phyloP scores from a whole-genome alignment of 257 asterid genomes.

The Avicennia marina region DNA sequence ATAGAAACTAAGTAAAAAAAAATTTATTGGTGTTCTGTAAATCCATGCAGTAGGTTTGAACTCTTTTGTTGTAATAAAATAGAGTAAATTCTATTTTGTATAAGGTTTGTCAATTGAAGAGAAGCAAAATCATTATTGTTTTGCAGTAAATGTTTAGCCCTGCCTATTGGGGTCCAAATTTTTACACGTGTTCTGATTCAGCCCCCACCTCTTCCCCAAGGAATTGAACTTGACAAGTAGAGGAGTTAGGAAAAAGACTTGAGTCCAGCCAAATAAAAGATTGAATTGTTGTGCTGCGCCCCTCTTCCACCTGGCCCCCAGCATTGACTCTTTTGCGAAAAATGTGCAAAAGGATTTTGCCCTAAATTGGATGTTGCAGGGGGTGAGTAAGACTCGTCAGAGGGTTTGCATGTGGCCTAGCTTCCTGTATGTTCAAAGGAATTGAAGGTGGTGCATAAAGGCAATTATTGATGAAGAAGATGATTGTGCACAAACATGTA shows the following conservation, averaged over 20 bases:
- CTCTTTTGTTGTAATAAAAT: too few relatives aligned
- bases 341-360: not conserved
- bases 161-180: not conserved
- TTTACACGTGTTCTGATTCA: too few relatives aligned
- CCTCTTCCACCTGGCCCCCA: not conserved
- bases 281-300: not conserved
- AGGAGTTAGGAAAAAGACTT: constrained; percentile 14
- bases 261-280: constrained; percentile 1
- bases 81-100: too few relatives aligned
- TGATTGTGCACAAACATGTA: constrained; percentile 30
- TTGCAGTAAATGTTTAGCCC: not conserved
- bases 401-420: constrained; percentile 31
- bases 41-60: too few relatives aligned
- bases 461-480: constrained; percentile 28
- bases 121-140: not conserved
- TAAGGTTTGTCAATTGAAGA: too few relatives aligned
- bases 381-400: constrained; percentile 28
- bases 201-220: too few relatives aligned
- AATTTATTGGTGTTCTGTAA: too few relatives aligned
- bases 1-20: too few relatives aligned
- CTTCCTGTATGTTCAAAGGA: constrained; percentile 5
- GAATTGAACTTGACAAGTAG: not conserved
- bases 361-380: constrained; percentile 16
- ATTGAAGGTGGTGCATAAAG: constrained; percentile 14
- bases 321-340: not conserved